phyloP scores from a whole-genome alignment of 495 filamentous ascomycete genomes.

The Lineolata rhizophorae region DNA sequence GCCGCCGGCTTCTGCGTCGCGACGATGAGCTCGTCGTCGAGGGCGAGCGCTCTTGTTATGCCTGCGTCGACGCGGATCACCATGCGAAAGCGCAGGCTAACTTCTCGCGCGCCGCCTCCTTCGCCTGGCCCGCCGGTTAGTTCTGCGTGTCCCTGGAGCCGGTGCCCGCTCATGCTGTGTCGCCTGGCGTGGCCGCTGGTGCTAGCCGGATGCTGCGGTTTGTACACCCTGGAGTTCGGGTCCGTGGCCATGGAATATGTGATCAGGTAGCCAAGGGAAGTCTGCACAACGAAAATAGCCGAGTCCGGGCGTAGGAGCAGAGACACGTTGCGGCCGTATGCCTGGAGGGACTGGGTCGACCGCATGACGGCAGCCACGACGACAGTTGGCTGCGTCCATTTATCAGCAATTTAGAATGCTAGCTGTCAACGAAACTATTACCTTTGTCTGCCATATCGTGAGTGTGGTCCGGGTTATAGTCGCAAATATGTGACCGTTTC shows the following conservation, averaged over 20 bases:
- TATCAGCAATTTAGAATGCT: slow-evolving; percentile 1
- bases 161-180: slow-evolving; percentile 38
- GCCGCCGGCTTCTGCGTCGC: slow-evolving; percentile 85
- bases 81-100: slow-evolving; percentile 84
- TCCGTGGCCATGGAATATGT: slow-evolving; percentile 88
- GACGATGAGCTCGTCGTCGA: slow-evolving; percentile 86
- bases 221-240: slow-evolving; percentile 60
- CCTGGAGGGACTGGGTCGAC: slow-evolving; percentile 51
- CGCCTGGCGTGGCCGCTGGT: slow-evolving; percentile 44
- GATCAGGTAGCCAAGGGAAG: slow-evolving; percentile 67
- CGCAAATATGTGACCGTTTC: slow-evolving; percentile 71
- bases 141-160: slow-evolving; percentile 26
- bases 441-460: slow-evolving; percentile 89
- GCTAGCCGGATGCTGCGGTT: slow-evolving; percentile 46
- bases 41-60: slow-evolving; percentile 63
- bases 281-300: slow-evolving; percentile 81
- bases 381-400: slow-evolving; percentile 63
- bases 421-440: slow-evolving; percentile 18
- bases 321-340: slow-evolving; percentile 67
- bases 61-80: slow-evolving; percentile 96
- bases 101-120: slow-evolving; percentile 60
- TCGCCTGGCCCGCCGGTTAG: slow-evolving; percentile 34
- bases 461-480: slow-evolving; percentile 66
- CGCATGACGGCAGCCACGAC: slow-evolving; percentile 69
- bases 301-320: slow-evolving; percentile 81